These are phyloP conservation scores for Adansonia rubrostipa DNA, from an alignment of 441 rosid species.

Conservation along the genomic window DNA sequence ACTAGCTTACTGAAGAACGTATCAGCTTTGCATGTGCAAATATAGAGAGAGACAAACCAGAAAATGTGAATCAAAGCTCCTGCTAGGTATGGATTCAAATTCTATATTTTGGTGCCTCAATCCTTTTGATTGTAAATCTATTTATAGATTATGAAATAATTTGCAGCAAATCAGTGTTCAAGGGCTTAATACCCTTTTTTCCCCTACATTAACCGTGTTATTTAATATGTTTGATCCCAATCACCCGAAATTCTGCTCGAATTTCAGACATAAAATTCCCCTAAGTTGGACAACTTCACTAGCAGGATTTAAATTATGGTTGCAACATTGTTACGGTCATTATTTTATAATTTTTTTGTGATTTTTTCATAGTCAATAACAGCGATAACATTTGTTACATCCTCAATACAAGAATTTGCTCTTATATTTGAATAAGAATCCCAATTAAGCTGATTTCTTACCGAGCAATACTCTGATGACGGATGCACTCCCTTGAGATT, in stretches of 20 bases:
- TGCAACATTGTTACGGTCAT: no score
- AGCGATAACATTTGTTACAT: no score
- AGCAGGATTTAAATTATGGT: neutral
- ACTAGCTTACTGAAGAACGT: neutral
- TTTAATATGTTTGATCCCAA: neutral
- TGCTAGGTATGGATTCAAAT: neutral
- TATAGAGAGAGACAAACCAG: no score
- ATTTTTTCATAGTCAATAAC: no score
- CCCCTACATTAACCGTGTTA: neutral
- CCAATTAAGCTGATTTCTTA: conserved; percentile 15
- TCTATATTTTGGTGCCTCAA: neutral
- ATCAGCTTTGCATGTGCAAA: neutral
- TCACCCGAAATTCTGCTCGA: neutral
- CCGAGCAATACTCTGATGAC: conserved; percentile 65
- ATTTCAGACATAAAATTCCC: neutral
- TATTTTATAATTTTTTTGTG: no score
- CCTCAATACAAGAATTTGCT: neutral
- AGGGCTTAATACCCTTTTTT: neutral
- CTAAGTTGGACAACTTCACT: conserved; percentile 1
- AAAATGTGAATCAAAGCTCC: neutral
- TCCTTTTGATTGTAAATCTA: neutral
- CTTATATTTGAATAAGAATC: neutral
- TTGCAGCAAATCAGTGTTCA: neutral
- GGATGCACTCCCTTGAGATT: conserved; percentile 67
- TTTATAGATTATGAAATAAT: neutral